These are phyloP conservation scores for Crithidia expoeki DNA, from an alignment of 208 protist genomes.

Conservation along the genomic window DNA sequence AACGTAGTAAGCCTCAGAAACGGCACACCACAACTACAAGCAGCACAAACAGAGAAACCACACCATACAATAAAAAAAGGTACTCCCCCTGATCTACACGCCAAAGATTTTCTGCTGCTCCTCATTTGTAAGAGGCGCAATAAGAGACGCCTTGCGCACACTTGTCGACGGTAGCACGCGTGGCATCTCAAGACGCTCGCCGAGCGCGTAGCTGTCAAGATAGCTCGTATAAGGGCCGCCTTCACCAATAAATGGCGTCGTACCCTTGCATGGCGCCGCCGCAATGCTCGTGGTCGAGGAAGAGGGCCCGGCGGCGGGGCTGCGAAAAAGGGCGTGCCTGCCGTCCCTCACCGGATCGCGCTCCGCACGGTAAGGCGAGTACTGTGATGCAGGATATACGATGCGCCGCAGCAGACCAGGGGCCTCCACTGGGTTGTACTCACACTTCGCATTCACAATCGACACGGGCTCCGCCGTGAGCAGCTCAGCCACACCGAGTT, in stretches of 20 bases:
- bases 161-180: neutral
- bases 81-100: too few relatives aligned
- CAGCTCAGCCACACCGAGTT: slow-evolving; percentile 72
- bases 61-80: too few relatives aligned
- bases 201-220: slow-evolving; percentile 29
- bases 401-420: slow-evolving; percentile 57
- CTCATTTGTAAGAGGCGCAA: slow-evolving; percentile 23
- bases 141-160: slow-evolving; percentile 2
- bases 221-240: slow-evolving; percentile 34
- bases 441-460: slow-evolving; percentile 25
- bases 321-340: slow-evolving; percentile 13
- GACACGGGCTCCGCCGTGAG: slow-evolving; percentile 44
- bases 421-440: slow-evolving; percentile 53
- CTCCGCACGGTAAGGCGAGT: slow-evolving; percentile 69
- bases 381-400: slow-evolving; percentile 66
- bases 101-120: too few relatives aligned
- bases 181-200: neutral
- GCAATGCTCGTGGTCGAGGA: slow-evolving; percentile 9
- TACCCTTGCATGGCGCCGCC: neutral
- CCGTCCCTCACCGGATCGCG: slow-evolving; percentile 57
- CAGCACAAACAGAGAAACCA: too few relatives aligned
- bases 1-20: too few relatives aligned
- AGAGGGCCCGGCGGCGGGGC: neutral
- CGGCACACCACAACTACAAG: too few relatives aligned
- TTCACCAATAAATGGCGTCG: slow-evolving; percentile 9